Base-by-base conservation (phyloP, 75 land plant species). In the Picea sitchensis region DNA sequence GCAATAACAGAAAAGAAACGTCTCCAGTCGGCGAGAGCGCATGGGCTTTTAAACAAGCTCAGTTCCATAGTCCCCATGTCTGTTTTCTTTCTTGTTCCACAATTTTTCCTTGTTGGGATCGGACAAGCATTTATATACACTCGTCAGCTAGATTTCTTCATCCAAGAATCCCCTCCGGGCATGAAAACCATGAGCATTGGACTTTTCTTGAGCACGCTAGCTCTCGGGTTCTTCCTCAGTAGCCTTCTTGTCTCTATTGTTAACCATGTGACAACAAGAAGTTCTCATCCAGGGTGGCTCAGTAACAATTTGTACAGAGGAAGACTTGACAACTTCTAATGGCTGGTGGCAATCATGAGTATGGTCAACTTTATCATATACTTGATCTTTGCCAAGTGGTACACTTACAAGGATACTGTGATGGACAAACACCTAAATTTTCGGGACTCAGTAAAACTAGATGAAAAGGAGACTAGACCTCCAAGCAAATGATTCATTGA, bases 291-390 rank as follows among this genome's bases (percentile, higher is more conserved):
- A 47, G 51, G 51, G 6, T 61, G 63, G 63, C 63, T 61, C 21
- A 7, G 21, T 5, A 18, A 61, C 21, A 61, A 61, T 6, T 7
- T 61, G 18, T 18, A 56, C 3, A 54, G n/a, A 78, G 92, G 91
- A 38, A 83, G 77, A 76, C 81, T 96, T 1, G 88, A 93, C 58
- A 60, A 88, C 32, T 96, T 93, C 92, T 96, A 93, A 76, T 93
- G 95, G 96, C 81, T 96, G 51, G 58, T 96, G 65, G 91, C 96
- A 0, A 71, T 78, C 17, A 65, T 92, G 59, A 89, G 94, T 75
- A 77, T 80, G 3, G 34, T 89, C 59, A 96, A 93, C 80, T 78
- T 96, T n/a, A 62, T 77, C 21, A 59, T 81, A 17, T 93, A 65
- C 65, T 61, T 90, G 64, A 64, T 75, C 12, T 73, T 69, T 80